Conservation (phyloP, 495 filamentous ascomycete genomes). For the Immersiella caudata region DNA sequence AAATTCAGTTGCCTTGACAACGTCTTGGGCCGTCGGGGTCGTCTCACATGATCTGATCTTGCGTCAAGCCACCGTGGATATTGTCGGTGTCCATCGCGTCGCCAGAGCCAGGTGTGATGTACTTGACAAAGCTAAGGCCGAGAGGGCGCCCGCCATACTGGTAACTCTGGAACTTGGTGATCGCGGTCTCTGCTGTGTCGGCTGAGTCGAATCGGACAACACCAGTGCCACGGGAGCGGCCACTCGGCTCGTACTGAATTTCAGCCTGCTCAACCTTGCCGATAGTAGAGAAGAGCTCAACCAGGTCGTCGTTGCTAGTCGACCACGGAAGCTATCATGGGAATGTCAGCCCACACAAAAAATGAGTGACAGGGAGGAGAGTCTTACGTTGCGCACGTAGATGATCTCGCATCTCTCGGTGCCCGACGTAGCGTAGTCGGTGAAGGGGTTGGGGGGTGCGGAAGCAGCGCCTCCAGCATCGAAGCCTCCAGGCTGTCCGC, state of each 20-base stretch:
- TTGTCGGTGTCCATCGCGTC: slow-evolving; percentile 81
- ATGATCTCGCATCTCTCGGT: slow-evolving; percentile 82
- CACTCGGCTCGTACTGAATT: slow-evolving; percentile 97
- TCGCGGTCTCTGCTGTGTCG: slow-evolving; percentile 88
- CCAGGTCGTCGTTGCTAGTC: slow-evolving; percentile 94
- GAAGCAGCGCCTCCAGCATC: slow-evolving; percentile 49
- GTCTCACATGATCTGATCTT: slow-evolving; percentile 95
- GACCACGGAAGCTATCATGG: slow-evolving; percentile 86
- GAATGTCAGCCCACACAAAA: slow-evolving; percentile 7
- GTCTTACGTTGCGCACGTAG: slow-evolving; percentile 93
- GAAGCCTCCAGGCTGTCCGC: slow-evolving; percentile 41
- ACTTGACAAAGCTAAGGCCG: slow-evolving; percentile 89
- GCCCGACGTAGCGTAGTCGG: slow-evolving; percentile 86
- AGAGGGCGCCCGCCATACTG: slow-evolving; percentile 96
- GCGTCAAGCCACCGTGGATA: slow-evolving; percentile 73
- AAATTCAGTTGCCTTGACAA: neutral
- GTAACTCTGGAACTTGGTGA: slow-evolving; percentile 96
- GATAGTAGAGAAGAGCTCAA: slow-evolving; percentile 96
- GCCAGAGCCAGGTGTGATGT: slow-evolving; percentile 65
- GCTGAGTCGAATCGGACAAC: slow-evolving; percentile 88
- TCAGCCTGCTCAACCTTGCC: slow-evolving; percentile 97
- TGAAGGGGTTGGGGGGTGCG: slow-evolving; percentile 90
- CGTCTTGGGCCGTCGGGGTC: neutral
- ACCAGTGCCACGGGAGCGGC: slow-evolving; percentile 90
- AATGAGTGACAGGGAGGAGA: slow-evolving; percentile 24